phyloP scores from a whole-genome alignment of 345 rosid species.

The Tarenaya hassleriana region DNA sequence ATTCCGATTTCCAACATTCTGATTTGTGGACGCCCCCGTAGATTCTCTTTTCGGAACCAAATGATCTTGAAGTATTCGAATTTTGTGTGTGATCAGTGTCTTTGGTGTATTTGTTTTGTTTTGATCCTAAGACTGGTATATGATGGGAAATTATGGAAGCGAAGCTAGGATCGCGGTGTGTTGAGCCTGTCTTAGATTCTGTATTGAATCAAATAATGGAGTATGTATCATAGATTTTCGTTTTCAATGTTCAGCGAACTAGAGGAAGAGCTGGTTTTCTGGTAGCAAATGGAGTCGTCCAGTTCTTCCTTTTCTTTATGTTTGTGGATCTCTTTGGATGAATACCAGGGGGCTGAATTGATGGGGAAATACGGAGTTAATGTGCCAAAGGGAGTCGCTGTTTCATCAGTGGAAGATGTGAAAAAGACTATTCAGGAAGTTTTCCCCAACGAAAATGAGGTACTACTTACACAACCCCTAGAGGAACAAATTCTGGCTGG shows the following conservation, averaged over 20 bases:
- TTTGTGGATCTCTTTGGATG: too few species aligned
- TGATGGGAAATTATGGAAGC: background rate
- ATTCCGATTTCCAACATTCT: slow-evolving; percentile 2
- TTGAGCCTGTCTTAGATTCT: background rate
- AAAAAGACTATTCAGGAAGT: slow-evolving; percentile 47
- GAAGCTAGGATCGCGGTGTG: background rate
- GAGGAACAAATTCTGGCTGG: background rate
- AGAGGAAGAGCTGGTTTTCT: background rate
- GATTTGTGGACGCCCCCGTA: background rate
- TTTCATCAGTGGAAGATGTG: slow-evolving; percentile 56
- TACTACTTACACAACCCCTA: slow-evolving; percentile 25
- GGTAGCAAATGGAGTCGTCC: slow-evolving; percentile 2
- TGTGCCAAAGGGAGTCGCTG: slow-evolving; percentile 90
- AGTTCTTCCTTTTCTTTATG: background rate
- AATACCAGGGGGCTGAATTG: slow-evolving; percentile 76
- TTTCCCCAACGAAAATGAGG: slow-evolving; percentile 76
- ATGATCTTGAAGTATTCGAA: too few species aligned
- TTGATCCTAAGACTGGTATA: slow-evolving; percentile 14
- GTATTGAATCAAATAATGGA: too few species aligned
- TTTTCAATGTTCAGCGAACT: too few species aligned
- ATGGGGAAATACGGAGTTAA: slow-evolving; percentile 85
- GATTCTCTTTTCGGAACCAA: background rate
- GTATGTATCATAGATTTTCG: too few species aligned
- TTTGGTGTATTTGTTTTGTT: background rate
- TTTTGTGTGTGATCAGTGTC: too few species aligned